These are phyloP conservation scores for Colletotrichum brevisporum DNA, from an alignment of 2,329 filamentous ascomycete genomes.

Conservation along the genomic window DNA sequence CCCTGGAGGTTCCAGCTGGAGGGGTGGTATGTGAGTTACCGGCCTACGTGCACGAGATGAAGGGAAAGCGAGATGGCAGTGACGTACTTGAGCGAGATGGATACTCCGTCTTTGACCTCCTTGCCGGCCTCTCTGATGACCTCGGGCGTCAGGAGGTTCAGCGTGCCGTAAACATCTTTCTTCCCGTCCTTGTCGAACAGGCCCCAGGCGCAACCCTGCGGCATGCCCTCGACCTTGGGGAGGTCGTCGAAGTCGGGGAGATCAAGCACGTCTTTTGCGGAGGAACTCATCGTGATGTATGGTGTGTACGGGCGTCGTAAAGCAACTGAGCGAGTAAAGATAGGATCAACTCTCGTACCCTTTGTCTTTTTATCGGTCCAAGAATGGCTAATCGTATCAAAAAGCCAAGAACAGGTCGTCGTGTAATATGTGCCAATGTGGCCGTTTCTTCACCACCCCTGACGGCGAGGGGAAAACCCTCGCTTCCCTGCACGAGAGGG, in stretches of 20 bases:
- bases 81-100: conserved; percentile 66
- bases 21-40: no score
- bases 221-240: conserved; percentile 58
- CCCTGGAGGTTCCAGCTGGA: conserved; percentile 60
- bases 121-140: conserved; percentile 57
- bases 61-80: neutral
- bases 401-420: no score
- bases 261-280: neutral
- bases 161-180: conserved; percentile 64
- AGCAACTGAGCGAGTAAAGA: neutral
- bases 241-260: conserved; percentile 62
- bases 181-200: conserved; percentile 64
- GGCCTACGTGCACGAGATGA: no score
- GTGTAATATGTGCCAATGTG: no score
- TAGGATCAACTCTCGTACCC: no score
- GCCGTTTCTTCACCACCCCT: no score
- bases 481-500: no score
- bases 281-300: conserved; percentile 3
- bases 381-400: no score
- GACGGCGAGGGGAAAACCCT: no score
- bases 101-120: conserved; percentile 63
- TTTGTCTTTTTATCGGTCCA: no score
- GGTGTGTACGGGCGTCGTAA: no score
- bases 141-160: conserved; percentile 66
- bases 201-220: conserved; percentile 66